Conservation (phyloP, 768 basidiomycete genomes). For the Rhizopogon rudus region DNA sequence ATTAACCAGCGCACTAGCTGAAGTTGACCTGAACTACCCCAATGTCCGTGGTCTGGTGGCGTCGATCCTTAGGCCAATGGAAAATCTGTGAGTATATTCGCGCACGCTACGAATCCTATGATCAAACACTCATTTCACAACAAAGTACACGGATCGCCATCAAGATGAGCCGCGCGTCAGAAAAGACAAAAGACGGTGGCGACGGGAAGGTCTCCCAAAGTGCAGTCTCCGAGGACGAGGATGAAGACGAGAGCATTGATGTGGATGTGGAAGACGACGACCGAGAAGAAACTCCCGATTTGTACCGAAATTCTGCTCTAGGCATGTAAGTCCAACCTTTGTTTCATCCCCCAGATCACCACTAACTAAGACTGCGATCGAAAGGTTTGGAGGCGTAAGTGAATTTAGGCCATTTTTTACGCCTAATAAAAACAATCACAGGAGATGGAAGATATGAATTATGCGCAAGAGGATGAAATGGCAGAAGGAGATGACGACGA, state of each 20-base stretch:
- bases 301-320: constrained; percentile 94
- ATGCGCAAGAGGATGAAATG: constrained; percentile 66
- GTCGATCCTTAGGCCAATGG: constrained; percentile 82
- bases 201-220: constrained; percentile 42
- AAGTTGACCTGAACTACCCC: constrained; percentile 95
- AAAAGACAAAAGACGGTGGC: constrained; percentile 53
- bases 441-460: constrained; percentile 85
- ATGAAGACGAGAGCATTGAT: constrained; percentile 52
- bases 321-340: constrained; percentile 65
- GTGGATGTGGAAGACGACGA: constrained; percentile 50
- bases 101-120: background rate
- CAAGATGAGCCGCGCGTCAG: constrained; percentile 86
- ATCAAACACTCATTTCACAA: constrained; percentile 6
- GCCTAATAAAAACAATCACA: constrained; percentile 26
- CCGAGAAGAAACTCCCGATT: constrained; percentile 83
- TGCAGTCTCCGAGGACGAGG: constrained; percentile 37
- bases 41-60: constrained; percentile 83
- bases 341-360: background rate
- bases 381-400: constrained; percentile 74
- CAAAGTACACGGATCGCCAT: constrained; percentile 91
- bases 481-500: constrained; percentile 79
- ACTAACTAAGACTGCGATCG: background rate
- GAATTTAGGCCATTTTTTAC: constrained; percentile 1
- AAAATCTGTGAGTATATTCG: constrained; percentile 65
- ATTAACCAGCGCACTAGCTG: constrained; percentile 82